Base-by-base conservation (phyloP, 495 filamentous ascomycete species). In the Penicillium paradoxum region DNA sequence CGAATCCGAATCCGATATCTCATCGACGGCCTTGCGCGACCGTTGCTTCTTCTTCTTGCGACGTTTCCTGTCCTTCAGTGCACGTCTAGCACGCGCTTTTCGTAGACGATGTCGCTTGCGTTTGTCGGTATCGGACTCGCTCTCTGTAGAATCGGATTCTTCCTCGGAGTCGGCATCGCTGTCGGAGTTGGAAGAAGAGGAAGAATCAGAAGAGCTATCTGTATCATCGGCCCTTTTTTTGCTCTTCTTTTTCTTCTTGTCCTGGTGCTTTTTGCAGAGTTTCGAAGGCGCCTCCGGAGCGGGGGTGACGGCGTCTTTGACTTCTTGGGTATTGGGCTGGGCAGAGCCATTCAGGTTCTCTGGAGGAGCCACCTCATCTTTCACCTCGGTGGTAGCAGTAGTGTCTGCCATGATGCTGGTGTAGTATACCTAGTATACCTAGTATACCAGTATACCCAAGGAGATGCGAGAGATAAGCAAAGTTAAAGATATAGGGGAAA, bases 41-140 rank as follows among this genome's bases (percentile, higher is more conserved):
- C 62, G 66, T 36, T 70, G 58, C 57, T 75, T 80, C 51, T 70
- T 75, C 63, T 70, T 78, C 42, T 66, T 61, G 15, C 57, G 56
- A 14, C 67, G 63, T 18, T 58, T 62, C 49, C 55, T 63, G 38
- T 65, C 59, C 52, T 70, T 77, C 47, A 70, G 63, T 1, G 59
- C 52, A 42, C 73, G 76, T 49, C 73, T 76, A 5, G 75, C 65
- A 22, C 78, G 78, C 54, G 64, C 67, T 60, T 81, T 83, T 49
- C 59, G 56, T n/a, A 60, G 48, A 8, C 68, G 67, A 44, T 67
- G 57, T 8, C 58, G 60, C 48, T 62, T 62, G 22, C 59, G 59
- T 15, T 56, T 54, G 6, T 72, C 73, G 5, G 46, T 41, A 40
- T 71, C 67, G 6, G 69, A 68, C 18, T 76, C 72, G n/a, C 63